Conservation (phyloP, 345 rosid genomes). For the Citrus medica region DNA sequence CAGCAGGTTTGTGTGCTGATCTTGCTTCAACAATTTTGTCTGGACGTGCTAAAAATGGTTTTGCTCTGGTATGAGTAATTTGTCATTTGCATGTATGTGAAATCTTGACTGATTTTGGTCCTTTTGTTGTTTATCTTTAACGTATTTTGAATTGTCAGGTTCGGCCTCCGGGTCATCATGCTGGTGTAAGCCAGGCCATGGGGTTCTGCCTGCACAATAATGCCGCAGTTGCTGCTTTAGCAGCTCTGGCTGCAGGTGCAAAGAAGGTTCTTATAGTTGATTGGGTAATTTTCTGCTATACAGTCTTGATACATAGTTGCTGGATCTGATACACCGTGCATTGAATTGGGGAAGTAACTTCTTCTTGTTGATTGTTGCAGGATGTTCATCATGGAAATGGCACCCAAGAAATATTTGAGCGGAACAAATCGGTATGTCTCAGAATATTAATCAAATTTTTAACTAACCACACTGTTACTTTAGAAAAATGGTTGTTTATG, state of each 20-base stretch:
- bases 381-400: constrained; percentile 99
- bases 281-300: constrained; percentile 58
- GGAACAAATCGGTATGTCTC: constrained; percentile 74
- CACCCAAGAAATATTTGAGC: constrained; percentile 90
- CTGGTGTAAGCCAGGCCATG: constrained; percentile 87
- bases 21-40: constrained; percentile 80
- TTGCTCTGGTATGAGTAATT: constrained; percentile 75
- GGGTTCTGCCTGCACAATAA: constrained; percentile 99
- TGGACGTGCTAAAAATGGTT: constrained; percentile 82
- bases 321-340: neutral
- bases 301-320: constrained; percentile 19
- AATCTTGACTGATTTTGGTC: neutral
- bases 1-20: constrained; percentile 96
- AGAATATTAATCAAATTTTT: constrained; percentile 7
- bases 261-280: constrained; percentile 91
- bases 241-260: constrained; percentile 91
- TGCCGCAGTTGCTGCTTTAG: constrained; percentile 95
- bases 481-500: neutral
- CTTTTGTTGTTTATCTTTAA: neutral
- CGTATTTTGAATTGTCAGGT: constrained; percentile 47
- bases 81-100: neutral
- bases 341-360: neutral
- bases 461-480: neutral
- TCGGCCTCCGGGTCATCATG: constrained; percentile 99
- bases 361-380: constrained; percentile 39